Percentiles rank a stretch among this genome's conserved stretches.
These are phyloP conservation scores for Brassica balearica DNA, from an alignment of 441 rosid species.

Conservation along the genomic window DNA sequence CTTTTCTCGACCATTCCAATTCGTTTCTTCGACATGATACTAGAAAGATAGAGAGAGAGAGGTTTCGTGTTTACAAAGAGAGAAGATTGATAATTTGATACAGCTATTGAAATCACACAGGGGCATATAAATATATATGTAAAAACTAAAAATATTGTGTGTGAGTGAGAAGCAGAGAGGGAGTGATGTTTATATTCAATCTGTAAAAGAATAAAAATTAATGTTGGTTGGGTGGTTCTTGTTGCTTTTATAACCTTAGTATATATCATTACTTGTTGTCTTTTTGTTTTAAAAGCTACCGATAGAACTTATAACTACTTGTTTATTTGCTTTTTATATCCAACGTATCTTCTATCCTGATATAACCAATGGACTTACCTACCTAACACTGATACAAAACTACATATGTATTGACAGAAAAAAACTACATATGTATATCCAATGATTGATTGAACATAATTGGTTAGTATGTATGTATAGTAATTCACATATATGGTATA, in stretches of 20 bases:
- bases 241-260: conserved; percentile 32
- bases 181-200: conserved; percentile 38
- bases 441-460: background rate
- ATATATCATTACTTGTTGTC: conserved; percentile 39
- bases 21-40: conserved; percentile 38
- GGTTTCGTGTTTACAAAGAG: conserved; percentile 16
- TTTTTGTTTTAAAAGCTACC: conserved; percentile 39
- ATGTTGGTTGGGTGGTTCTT: conserved; percentile 42
- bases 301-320: conserved; percentile 38
- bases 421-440: conserved; percentile 11
- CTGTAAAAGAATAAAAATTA: conserved; percentile 26
- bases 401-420: background rate
- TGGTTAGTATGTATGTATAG: conserved; percentile 3
- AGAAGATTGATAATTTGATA: conserved; percentile 9
- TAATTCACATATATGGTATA: background rate
- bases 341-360: conserved; percentile 9
- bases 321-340: conserved; percentile 27
- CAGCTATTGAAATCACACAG: conserved; percentile 41
- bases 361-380: conserved; percentile 25
- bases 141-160: conserved; percentile 18
- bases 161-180: conserved; percentile 33
- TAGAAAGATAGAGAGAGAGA: background rate
- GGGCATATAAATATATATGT: conserved; percentile 20
- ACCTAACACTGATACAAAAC: conserved; percentile 14
- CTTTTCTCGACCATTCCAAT: conserved; percentile 23